A percentile compares a stretch with the other conserved stretches of the same genome.
phyloP scores from a whole-genome alignment of 352 stramenopile genomes.

The Saprolegnia parasitica region DNA sequence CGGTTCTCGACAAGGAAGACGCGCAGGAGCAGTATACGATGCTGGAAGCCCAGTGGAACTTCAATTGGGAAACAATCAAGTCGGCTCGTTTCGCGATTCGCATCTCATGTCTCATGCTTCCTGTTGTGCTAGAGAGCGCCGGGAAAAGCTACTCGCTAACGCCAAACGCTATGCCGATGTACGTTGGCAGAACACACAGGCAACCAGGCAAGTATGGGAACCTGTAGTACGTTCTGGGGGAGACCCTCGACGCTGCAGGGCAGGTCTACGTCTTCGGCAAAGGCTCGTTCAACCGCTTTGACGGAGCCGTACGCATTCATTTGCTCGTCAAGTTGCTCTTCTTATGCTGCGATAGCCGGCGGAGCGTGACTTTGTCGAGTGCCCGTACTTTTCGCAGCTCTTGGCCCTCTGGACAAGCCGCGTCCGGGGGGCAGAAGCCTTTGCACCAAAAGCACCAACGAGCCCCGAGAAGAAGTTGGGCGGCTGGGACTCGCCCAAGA shows the following conservation, averaged over 20 bases:
- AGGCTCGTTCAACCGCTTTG: conserved; percentile 56
- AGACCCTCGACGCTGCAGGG: conserved; percentile 63
- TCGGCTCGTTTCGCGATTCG: not conserved
- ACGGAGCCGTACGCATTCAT: conserved; percentile 38
- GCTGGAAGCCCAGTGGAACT: conserved; percentile 27
- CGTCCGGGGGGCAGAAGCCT: conserved; percentile 37
- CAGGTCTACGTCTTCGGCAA: conserved; percentile 79
- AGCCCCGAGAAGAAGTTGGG: not conserved
- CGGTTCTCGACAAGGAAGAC: conserved; percentile 62
- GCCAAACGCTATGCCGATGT: conserved; percentile 42
- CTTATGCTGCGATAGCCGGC: conserved; percentile 12
- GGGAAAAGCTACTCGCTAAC: conserved; percentile 48
- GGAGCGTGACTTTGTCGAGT: conserved; percentile 57
- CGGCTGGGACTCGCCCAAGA: conserved; percentile 11
- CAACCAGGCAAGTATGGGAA: not conserved
- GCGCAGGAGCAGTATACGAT: conserved; percentile 42
- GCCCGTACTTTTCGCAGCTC: conserved; percentile 61
- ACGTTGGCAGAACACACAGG: not conserved
- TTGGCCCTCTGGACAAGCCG: conserved; percentile 52
- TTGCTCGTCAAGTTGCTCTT: not conserved
- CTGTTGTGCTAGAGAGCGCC: conserved; percentile 28
- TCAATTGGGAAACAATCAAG: conserved; percentile 26
- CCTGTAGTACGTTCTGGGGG: conserved; percentile 35
- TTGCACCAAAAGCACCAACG: not conserved
- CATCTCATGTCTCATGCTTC: not conserved